Conservation (phyloP, 257 asterid genomes). For the Fraxinus americana region DNA sequence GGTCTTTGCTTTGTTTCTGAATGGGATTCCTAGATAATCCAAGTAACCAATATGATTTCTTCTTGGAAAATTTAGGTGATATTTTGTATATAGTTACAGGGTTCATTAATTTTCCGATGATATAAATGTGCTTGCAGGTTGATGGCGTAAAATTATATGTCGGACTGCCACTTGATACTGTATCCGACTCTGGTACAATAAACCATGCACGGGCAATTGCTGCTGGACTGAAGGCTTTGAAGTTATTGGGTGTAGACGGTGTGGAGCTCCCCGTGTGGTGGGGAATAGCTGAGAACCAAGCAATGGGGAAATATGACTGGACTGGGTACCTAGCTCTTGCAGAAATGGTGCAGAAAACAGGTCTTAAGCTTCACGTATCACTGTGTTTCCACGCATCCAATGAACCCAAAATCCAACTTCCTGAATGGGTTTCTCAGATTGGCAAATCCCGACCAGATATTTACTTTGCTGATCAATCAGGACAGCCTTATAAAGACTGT, state of each 20-base stretch:
- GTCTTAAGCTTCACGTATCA: slow-evolving; percentile 64
- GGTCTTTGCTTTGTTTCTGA: background rate
- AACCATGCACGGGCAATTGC: slow-evolving; percentile 73
- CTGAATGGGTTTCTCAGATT: slow-evolving; percentile 66
- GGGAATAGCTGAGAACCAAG: slow-evolving; percentile 81
- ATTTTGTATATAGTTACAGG: no score
- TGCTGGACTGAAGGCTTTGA: slow-evolving; percentile 80
- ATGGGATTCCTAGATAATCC: background rate
- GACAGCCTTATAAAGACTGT: slow-evolving; percentile 58
- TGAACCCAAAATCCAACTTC: slow-evolving; percentile 47
- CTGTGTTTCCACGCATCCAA: slow-evolving; percentile 70
- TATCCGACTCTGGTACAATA: slow-evolving; percentile 52
- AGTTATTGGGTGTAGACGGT: slow-evolving; percentile 80
- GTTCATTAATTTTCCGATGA: background rate
- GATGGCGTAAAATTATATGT: slow-evolving; percentile 58
- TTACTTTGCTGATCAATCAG: slow-evolving; percentile 63
- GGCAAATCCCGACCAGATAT: slow-evolving; percentile 61
- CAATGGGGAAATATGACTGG: slow-evolving; percentile 76
- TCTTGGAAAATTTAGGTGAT: background rate
- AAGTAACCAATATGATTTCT: no score
- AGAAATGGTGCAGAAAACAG: slow-evolving; percentile 60
- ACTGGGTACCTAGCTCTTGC: slow-evolving; percentile 60
- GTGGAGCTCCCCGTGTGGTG: slow-evolving; percentile 93
- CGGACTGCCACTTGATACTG: slow-evolving; percentile 81
- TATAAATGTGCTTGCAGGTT: slow-evolving; percentile 40